Percentiles rank a stretch among this genome's conserved stretches.
Evolutionary conservation across 2,329 filamentous ascomycete species (phyloP).

Genomic region (Scedosporium boydii): DNA sequence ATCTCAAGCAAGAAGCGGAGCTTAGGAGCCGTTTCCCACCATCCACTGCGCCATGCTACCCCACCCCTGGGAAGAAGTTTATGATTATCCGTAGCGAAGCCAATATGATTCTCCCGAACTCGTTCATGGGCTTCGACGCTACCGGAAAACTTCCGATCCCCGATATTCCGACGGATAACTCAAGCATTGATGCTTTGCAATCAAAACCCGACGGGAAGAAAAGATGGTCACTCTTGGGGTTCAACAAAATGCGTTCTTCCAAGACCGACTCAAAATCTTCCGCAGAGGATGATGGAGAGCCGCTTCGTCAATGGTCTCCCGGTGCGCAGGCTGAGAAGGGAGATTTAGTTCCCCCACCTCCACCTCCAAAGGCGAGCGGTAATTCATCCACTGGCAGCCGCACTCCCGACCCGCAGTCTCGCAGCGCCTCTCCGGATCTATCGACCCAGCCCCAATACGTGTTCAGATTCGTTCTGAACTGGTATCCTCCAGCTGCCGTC

Average conservation of each 20-base stretch:
- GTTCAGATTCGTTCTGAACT: constrained; percentile 68
- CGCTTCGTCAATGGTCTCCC: not conserved
- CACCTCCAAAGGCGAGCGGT: constrained; percentile 19
- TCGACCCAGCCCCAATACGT: constrained; percentile 49
- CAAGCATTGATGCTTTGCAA: not conserved
- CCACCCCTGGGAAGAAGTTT: constrained; percentile 75
- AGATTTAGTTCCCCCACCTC: constrained; percentile 18
- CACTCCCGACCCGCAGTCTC: not conserved
- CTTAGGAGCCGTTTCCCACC: constrained; percentile 41
- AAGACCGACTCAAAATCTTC: constrained; percentile 1
- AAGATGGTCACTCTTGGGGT: constrained; percentile 52
- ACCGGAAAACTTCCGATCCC: constrained; percentile 23
- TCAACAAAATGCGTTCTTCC: constrained; percentile 51
- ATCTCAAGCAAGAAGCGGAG: constrained; percentile 60
- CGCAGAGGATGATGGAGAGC: not conserved
- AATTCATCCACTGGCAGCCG: not conserved
- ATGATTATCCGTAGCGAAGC: constrained; percentile 79
- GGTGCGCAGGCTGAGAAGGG: not conserved
- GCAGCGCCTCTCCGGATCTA: constrained; percentile 39
- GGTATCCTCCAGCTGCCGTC: constrained; percentile 43
- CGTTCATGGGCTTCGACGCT: constrained; percentile 41
- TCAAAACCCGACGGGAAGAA: constrained; percentile 40
- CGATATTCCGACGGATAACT: constrained; percentile 4
- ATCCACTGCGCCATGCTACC: constrained; percentile 73
- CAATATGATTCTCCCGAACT: constrained; percentile 33